Evolutionary conservation across 345 rosid genomes (phyloP).

Genomic region (Rhodamnia argentea): DNA sequence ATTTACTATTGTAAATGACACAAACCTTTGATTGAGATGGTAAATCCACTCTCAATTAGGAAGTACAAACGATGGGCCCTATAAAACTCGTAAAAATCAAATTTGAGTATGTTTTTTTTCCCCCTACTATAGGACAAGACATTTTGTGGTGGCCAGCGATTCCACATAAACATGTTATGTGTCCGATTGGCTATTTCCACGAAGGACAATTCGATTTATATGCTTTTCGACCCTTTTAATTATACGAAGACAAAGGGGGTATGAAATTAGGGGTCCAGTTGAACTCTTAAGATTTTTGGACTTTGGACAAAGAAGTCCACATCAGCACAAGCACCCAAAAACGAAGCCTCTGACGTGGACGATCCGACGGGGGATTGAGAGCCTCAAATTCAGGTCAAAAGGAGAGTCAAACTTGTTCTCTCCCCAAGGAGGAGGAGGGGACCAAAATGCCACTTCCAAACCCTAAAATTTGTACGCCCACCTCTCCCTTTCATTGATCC

Average conservation of each 20-base stretch:
- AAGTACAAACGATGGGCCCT: neutral
- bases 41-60: neutral
- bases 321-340: neutral
- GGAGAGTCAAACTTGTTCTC: neutral
- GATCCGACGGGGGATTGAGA: neutral
- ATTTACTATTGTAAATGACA: neutral
- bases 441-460: neutral
- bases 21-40: neutral
- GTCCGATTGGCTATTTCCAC: neutral
- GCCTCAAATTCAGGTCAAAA: neutral
- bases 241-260: neutral
- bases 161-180: neutral
- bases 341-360: conserved; percentile 11
- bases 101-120: neutral
- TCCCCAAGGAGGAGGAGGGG: neutral
- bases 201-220: neutral
- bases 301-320: neutral
- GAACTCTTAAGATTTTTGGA: neutral
- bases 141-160: neutral
- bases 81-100: neutral
- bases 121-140: neutral
- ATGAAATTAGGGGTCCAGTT: neutral
- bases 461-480: neutral
- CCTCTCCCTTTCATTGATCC: neutral
- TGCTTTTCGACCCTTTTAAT: neutral